A percentile compares a stretch with the other conserved stretches of the same genome.
These are phyloP conservation scores for Cicer cuneatum DNA, from an alignment of 306 rosid species.

Conservation along the genomic window DNA sequence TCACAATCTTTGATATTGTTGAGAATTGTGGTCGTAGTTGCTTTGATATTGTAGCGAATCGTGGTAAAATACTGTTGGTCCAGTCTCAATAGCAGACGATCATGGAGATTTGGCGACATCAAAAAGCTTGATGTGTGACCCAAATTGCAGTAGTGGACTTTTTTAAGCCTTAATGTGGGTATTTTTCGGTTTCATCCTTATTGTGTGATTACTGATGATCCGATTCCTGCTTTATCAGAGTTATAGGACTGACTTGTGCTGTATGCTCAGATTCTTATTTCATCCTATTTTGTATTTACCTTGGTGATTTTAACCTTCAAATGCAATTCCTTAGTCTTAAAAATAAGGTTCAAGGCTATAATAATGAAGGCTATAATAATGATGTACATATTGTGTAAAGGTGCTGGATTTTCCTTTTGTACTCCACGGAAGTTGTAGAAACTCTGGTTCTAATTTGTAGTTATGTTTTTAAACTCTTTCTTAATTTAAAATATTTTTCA, in stretches of 20 bases:
- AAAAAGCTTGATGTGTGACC: too few species aligned
- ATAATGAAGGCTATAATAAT: neutral
- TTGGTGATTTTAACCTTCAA: conserved; percentile 10
- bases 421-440: neutral
- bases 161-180: too few species aligned
- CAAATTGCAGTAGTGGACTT: too few species aligned
- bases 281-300: neutral
- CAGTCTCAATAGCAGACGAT: too few species aligned
- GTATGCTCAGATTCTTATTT: neutral
- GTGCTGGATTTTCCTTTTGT: neutral
- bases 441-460: neutral
- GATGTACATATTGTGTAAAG: neutral
- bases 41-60: neutral
- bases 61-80: too few species aligned
- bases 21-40: neutral
- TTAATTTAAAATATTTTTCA: neutral
- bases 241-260: conserved; percentile 2
- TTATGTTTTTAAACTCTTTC: neutral
- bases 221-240: neutral
- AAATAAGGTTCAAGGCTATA: conserved; percentile 1
- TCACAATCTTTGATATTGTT: neutral
- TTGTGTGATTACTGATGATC: conserved; percentile 3
- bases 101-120: too few species aligned
- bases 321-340: neutral
- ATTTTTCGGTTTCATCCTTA: neutral